Evolutionary conservation across 495 filamentous ascomycete genomes (phyloP).

Genomic region (Talaromyces liani): DNA sequence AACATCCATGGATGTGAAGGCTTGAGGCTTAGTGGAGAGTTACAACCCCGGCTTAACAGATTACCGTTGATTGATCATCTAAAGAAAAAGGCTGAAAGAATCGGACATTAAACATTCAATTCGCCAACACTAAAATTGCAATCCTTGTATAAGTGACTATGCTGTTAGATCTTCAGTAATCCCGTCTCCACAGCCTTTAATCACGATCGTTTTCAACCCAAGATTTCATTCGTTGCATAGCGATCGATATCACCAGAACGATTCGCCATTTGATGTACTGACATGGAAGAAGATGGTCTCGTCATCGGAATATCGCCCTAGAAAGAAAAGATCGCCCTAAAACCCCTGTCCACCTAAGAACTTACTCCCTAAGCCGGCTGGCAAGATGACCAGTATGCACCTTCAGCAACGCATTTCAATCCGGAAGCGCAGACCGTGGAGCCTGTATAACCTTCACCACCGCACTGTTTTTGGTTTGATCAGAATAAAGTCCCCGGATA

Average conservation of each 20-base stretch:
- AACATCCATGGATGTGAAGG: no score
- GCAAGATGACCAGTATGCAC: slow-evolving; percentile 7
- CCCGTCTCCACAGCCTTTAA: neutral
- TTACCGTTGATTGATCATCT: neutral
- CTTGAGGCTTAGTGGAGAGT: no score
- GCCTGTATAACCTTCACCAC: slow-evolving; percentile 2
- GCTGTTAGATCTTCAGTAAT: neutral
- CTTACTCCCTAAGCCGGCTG: neutral
- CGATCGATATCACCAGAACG: neutral
- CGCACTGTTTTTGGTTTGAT: neutral
- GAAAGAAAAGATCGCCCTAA: neutral
- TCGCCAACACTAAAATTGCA: neutral
- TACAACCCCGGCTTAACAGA: neutral
- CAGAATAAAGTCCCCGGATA: neutral
- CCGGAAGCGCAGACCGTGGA: slow-evolving; percentile 2
- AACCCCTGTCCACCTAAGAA: neutral
- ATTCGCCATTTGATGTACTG: neutral
- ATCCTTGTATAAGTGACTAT: neutral
- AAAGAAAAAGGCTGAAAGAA: neutral
- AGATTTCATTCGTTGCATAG: neutral
- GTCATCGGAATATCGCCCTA: neutral
- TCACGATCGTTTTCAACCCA: neutral
- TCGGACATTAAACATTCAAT: neutral
- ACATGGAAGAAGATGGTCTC: neutral
- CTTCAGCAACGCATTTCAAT: neutral